These are phyloP conservation scores for Xylariales sp. DNA, from an alignment of 2,329 filamentous ascomycete genomes.

Conservation along the genomic window DNA sequence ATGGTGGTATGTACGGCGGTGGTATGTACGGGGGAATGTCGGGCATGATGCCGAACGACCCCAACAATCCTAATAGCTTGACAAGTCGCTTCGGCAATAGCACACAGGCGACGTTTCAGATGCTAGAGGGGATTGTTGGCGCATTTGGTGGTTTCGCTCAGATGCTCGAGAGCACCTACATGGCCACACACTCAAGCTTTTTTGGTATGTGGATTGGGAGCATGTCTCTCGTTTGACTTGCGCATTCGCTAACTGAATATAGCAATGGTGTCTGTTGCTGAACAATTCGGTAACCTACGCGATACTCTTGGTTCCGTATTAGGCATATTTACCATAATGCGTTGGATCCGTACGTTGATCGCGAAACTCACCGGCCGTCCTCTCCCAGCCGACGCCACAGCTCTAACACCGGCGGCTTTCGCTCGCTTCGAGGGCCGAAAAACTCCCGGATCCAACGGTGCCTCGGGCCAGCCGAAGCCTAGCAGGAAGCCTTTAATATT, in stretches of 20 bases:
- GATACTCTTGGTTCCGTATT: constrained; percentile 93
- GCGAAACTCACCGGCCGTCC: constrained; percentile 94
- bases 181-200: constrained; percentile 99
- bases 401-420: constrained; percentile 91
- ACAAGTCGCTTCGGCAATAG: constrained; percentile 96
- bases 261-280: constrained; percentile 98
- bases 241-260: constrained; percentile 31
- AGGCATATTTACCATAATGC: constrained; percentile 94
- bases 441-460: constrained; percentile 66
- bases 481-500: constrained; percentile 97
- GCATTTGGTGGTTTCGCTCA: constrained; percentile 98
- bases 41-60: constrained; percentile 64
- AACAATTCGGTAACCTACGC: constrained; percentile 93
- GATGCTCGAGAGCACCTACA: constrained; percentile 99
- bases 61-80: constrained; percentile 91
- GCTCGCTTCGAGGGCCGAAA: constrained; percentile 84
- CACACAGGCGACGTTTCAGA: constrained; percentile 96
- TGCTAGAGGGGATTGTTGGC: constrained; percentile 96
- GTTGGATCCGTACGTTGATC: constrained; percentile 91
- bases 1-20: constrained; percentile 57
- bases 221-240: not conserved
- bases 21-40: constrained; percentile 58
- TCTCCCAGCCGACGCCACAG: constrained; percentile 84
- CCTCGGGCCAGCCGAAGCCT: constrained; percentile 73
- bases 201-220: constrained; percentile 75